Evolutionary conservation across 1,284 basidiomycete genomes (phyloP), one percentile per base, ranked within the genome.

Genomic region (Pulveroboletus sp.): DNA sequence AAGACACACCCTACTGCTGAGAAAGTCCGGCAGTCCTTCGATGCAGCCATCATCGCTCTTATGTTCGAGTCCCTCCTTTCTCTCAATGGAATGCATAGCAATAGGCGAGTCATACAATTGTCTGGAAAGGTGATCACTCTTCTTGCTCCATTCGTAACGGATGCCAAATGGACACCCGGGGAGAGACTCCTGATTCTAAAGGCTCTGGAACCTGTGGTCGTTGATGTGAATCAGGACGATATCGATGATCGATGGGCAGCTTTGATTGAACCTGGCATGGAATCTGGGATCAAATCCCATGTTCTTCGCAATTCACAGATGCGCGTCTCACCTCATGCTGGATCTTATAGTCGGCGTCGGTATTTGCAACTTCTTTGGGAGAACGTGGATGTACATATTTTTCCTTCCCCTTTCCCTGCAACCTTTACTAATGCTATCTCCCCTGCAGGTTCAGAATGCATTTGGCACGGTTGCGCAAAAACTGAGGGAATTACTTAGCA

Each of bases 11-110:
- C 80, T 32, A 78, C 81, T 2, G 80, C 82, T 0, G 89, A 91
- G 64, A 78, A 76, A 44, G 77, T 85, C 5, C 83, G 90, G 15
- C 78, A 80, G 36, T 76, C 82, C 6, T 66, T 95, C 41, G 92
- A 95, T 64, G 71, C 88, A 17, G 80, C 84, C 2, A 76, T 91
- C 6, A 73, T 79, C 1, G 78, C 83, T 1, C 70, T 95, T 2
- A 73, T 75, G 21, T 94, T 89, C 63, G 89, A 94, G 67, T 81
- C 82, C 1, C 65, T 83, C 0, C 79, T 94, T 9, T 67, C 79
- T 11, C 62, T 82, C 53, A 90, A 91, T 56, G 87, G 87, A 8
- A 81, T 79, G 3, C 75, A 78, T 33, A 72, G 77, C 9, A 84
- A 84, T 60, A 73, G 79, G 48, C 78, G 81, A n/a, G 79, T 85